Evolutionary conservation across 257 asterid species (phyloP).

Genomic region (Ehretia macrophylla): DNA sequence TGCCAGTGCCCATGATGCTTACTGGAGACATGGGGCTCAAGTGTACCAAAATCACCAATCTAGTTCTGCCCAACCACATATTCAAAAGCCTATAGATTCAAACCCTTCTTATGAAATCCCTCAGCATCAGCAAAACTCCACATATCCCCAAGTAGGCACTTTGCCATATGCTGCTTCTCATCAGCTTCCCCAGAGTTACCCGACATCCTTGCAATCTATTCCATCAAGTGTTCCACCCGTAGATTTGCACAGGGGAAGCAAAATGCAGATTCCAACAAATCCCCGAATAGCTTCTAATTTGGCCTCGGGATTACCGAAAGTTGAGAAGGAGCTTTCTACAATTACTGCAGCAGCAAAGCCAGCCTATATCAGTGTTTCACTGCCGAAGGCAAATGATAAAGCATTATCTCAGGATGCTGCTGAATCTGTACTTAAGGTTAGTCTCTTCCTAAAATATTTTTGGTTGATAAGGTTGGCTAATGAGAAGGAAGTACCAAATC

Average conservation of each 20-base stretch:
- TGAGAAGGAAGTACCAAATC: no score
- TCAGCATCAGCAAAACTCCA: constrained; percentile 52
- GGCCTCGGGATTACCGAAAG: constrained; percentile 43
- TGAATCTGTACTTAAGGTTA: constrained; percentile 74
- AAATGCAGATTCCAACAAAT: constrained; percentile 91
- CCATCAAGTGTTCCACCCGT: constrained; percentile 43
- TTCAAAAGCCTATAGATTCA: constrained; percentile 46
- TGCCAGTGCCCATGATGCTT: constrained; percentile 48
- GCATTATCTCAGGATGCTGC: constrained; percentile 44
- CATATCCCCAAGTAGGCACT: constrained; percentile 45
- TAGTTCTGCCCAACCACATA: constrained; percentile 42
- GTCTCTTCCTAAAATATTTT: no score
- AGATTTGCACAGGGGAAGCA: constrained; percentile 58
- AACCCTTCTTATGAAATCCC: constrained; percentile 36
- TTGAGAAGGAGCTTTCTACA: constrained; percentile 54
- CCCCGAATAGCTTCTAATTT: constrained; percentile 86
- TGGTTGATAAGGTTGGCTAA: no score
- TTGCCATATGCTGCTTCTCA: constrained; percentile 44
- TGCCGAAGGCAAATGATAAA: constrained; percentile 54
- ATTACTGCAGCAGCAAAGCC: constrained; percentile 48
- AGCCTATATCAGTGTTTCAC: constrained; percentile 69
- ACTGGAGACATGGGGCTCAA: constrained; percentile 66
- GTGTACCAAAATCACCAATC: constrained; percentile 48
- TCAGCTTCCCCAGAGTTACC: constrained; percentile 62
- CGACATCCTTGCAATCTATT: constrained; percentile 52